A percentile compares a stretch with the other conserved stretches of the same genome.
These are phyloP conservation scores for Alternaria tenuissima DNA, from an alignment of 2,329 filamentous ascomycete genomes.

Conservation along the genomic window DNA sequence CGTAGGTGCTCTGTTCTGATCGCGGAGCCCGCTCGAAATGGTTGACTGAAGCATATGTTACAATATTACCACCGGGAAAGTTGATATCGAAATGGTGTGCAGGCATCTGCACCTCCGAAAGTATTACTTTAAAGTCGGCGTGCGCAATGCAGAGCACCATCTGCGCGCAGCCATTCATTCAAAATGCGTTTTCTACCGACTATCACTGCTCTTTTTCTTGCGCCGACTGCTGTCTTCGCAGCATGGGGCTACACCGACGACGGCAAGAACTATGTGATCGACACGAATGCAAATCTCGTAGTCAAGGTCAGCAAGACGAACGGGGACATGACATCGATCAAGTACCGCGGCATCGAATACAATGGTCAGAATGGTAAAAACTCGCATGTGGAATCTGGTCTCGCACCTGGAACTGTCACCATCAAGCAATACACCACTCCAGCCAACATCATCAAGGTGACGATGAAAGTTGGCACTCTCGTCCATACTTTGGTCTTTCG, in stretches of 20 bases:
- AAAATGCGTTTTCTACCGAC: slow-evolving; percentile 27
- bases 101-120: not conserved
- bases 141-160: not conserved
- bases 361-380: slow-evolving; percentile 50
- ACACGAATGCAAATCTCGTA: slow-evolving; percentile 35
- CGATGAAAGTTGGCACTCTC: slow-evolving; percentile 63
- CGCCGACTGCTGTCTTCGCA: slow-evolving; percentile 45
- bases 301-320: slow-evolving; percentile 53
- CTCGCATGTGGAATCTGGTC: slow-evolving; percentile 65
- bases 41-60: not conserved
- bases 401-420: slow-evolving; percentile 64
- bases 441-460: slow-evolving; percentile 62
- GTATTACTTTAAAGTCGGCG: not conserved
- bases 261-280: slow-evolving; percentile 52
- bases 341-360: slow-evolving; percentile 65
- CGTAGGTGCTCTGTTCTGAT: not conserved
- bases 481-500: slow-evolving; percentile 69
- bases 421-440: slow-evolving; percentile 41
- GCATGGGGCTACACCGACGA: slow-evolving; percentile 54
- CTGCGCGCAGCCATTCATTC: not conserved
- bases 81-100: not conserved
- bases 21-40: not conserved
- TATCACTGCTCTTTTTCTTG: slow-evolving; percentile 27
- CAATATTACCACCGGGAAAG: slow-evolving; percentile 1
- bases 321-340: slow-evolving; percentile 70